These are phyloP conservation scores for Pinus albicaulis DNA, from an alignment of 75 land plant species.

Conservation along the genomic window DNA sequence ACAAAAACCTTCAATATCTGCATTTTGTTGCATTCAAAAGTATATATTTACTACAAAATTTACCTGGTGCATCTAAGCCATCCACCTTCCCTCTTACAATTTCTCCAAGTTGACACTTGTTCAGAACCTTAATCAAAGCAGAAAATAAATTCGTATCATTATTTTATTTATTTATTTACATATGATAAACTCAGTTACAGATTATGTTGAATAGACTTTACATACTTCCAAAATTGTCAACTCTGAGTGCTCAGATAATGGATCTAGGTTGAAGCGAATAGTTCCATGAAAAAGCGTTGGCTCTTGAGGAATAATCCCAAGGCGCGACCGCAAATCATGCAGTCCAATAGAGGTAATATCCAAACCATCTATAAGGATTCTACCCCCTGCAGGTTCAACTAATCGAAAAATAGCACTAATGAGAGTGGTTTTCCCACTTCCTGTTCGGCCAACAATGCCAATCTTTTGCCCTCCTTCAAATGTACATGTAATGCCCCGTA, in stretches of 20 bases:
- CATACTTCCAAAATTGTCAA: conserved; percentile 36
- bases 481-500: conserved; percentile 65
- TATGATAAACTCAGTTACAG: no score
- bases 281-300: conserved; percentile 46
- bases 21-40: not conserved
- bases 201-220: not conserved
- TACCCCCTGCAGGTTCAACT: conserved; percentile 53
- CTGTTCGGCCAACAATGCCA: conserved; percentile 49
- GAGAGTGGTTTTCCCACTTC: conserved; percentile 64
- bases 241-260: conserved; percentile 34
- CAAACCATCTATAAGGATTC: conserved; percentile 37
- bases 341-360: conserved; percentile 40
- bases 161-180: no score
- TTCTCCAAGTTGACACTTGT: conserved; percentile 46
- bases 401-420: conserved; percentile 50
- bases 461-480: conserved; percentile 56
- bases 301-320: conserved; percentile 18
- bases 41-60: not conserved
- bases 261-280: conserved; percentile 42
- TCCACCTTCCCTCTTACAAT: conserved; percentile 16
- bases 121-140: conserved; percentile 22
- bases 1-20: not conserved
- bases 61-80: conserved; percentile 15
- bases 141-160: not conserved
- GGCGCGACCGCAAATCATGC: conserved; percentile 52